A percentile compares a stretch with the other conserved stretches of the same genome.
Conservation (phyloP, 306 rosid genomes). For the Gastrolobium villosum region DNA sequence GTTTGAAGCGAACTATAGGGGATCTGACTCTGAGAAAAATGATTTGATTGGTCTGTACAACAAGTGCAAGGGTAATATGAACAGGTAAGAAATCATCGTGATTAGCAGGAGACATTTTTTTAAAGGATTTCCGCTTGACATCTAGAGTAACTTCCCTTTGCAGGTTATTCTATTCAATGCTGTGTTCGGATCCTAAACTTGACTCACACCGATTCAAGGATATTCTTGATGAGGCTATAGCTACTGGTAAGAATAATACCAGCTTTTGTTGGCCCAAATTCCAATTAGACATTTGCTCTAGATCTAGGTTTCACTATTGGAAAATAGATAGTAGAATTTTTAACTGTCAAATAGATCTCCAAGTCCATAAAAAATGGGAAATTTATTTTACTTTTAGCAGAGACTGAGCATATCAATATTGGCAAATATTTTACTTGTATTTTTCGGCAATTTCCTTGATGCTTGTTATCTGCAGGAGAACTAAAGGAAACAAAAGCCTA, state of each 20-base stretch:
- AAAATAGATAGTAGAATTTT: constrained; percentile 7
- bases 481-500: constrained; percentile 78
- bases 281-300: constrained; percentile 14
- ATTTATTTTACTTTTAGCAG: background rate
- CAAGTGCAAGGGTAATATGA: constrained; percentile 74
- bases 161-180: constrained; percentile 81
- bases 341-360: constrained; percentile 17
- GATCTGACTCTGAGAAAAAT: constrained; percentile 69
- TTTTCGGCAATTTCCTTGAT: constrained; percentile 36
- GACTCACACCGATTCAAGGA: constrained; percentile 76
- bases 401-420: constrained; percentile 1
- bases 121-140: constrained; percentile 35
- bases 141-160: constrained; percentile 23
- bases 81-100: constrained; percentile 51
- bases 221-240: constrained; percentile 66
- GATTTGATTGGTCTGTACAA: constrained; percentile 66
- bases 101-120: constrained; percentile 1
- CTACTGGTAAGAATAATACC: constrained; percentile 61
- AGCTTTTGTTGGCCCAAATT: constrained; percentile 26
- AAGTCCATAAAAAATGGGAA: constrained; percentile 7
- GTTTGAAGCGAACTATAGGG: constrained; percentile 72
- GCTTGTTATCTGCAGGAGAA: constrained; percentile 61
- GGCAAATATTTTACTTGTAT: constrained; percentile 37
- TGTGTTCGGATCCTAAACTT: constrained; percentile 76
- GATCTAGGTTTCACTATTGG: constrained; percentile 31